phyloP scores from a whole-genome alignment of 1,139 yeast genomes.

The Yamadazyma friedrichii region DNA sequence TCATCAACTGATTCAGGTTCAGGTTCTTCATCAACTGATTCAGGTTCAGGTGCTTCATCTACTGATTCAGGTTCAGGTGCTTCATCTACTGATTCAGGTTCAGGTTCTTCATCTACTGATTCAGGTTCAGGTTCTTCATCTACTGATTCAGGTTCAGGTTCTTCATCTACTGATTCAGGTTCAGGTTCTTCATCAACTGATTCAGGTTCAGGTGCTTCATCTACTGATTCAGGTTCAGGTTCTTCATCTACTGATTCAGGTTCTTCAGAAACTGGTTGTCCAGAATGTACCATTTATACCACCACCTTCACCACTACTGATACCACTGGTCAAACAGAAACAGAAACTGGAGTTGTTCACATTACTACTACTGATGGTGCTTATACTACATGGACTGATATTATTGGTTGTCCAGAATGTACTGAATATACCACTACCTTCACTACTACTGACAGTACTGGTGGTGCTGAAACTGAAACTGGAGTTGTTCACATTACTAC shows the following conservation, averaged over 20 bases:
- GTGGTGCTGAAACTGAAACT: constrained; percentile 16
- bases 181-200: neutral
- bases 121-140: constrained; percentile 11
- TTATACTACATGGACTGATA: constrained; percentile 2
- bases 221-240: constrained; percentile 9
- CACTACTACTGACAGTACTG: constrained; percentile 18
- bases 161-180: constrained; percentile 9
- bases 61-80: constrained; percentile 2
- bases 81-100: constrained; percentile 8
- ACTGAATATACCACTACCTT: constrained; percentile 20
- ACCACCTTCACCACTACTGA: constrained; percentile 19
- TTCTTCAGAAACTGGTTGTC: constrained; percentile 8
- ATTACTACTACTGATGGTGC: constrained; percentile 13
- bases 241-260: constrained; percentile 7
- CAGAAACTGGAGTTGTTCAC: constrained; percentile 16
- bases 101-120: too few species aligned
- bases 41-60: constrained; percentile 11
- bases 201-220: constrained; percentile 1
- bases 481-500: constrained; percentile 15
- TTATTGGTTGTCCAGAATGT: constrained; percentile 10
- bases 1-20: constrained; percentile 9
- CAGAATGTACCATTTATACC: constrained; percentile 17
- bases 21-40: constrained; percentile 12
- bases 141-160: constrained; percentile 9
- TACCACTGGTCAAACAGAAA: constrained; percentile 17